Evolutionary conservation across 2,329 filamentous ascomycete species (phyloP).

Genomic region (Ascochyta koolunga): DNA sequence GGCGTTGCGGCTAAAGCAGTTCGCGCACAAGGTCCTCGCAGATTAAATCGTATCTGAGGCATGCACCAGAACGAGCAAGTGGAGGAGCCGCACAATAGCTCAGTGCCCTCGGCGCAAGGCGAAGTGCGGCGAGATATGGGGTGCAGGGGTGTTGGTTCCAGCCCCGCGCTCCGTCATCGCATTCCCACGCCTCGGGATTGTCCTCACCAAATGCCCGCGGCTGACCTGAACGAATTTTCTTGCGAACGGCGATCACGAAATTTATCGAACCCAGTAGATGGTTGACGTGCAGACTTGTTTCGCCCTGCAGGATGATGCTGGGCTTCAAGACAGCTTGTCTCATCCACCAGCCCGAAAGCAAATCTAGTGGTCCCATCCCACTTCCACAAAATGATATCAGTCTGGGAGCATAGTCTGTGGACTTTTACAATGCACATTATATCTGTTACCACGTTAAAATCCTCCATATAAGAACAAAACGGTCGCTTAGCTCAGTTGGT

Average conservation of each 20-base stretch:
- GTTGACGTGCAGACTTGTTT: not conserved
- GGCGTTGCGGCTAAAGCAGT: constrained; percentile 13
- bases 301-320: not conserved
- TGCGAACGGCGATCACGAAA: not conserved
- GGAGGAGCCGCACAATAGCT: constrained; percentile 5
- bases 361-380: no score
- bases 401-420: no score
- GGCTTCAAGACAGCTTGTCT: no score
- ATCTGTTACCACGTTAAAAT: accelerated
- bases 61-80: constrained; percentile 25
- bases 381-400: no score
- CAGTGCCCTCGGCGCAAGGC: constrained; percentile 7
- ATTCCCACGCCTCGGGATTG: constrained; percentile 11
- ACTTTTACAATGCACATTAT: no score
- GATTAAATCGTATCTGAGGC: constrained; percentile 37
- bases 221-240: constrained; percentile 15
- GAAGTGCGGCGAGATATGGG: constrained; percentile 15
- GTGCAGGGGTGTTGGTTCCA: constrained; percentile 11
- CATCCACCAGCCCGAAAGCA: no score
- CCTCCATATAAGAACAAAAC: not conserved
- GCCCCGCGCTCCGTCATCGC: constrained; percentile 13
- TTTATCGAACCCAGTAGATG: not conserved
- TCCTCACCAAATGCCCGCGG: constrained; percentile 3
- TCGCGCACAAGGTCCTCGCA: constrained; percentile 35
- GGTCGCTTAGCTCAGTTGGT: constrained; percentile 23